Evolutionary conservation across 164 flowering plant genomes (phyloP).

Genomic region (Piper longum): DNA sequence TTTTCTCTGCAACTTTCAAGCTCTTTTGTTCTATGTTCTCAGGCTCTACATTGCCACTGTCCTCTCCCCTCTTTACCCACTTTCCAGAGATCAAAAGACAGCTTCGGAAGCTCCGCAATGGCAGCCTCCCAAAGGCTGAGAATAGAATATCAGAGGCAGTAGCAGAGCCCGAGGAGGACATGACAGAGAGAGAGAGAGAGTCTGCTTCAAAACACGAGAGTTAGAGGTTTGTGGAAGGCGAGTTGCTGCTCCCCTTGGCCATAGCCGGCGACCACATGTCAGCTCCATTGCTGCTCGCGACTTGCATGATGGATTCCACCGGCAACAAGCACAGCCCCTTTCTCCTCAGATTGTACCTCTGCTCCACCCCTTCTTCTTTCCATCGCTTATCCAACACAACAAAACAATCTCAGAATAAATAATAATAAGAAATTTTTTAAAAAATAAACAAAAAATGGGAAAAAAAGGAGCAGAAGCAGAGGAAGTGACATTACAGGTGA

Average conservation of each 20-base stretch:
- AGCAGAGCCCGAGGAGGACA: background rate
- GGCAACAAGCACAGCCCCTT: constrained; percentile 74
- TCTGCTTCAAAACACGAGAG: background rate
- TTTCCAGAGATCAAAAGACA: background rate
- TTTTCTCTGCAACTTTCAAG: too few species aligned
- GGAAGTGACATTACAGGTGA: constrained; percentile 3
- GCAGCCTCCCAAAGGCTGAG: background rate
- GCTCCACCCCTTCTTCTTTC: constrained; percentile 9
- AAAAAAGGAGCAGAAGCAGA: background rate
- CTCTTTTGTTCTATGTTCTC: too few species aligned
- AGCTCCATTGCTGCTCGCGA: constrained; percentile 56
- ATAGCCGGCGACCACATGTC: constrained; percentile 70
- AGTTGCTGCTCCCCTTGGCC: constrained; percentile 10
- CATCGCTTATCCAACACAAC: background rate
- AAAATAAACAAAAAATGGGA: background rate
- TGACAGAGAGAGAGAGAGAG: background rate
- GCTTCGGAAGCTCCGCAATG: background rate
- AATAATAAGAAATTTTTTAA: background rate
- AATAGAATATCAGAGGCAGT: background rate
- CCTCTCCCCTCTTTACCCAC: too few species aligned
- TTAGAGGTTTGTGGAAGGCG: constrained; percentile 8
- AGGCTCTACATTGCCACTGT: too few species aligned
- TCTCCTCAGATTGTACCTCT: constrained; percentile 40
- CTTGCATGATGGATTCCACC: constrained; percentile 32
- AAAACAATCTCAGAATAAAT: background rate